Base-by-base conservation (phyloP, 495 filamentous ascomycete species). In the Aspergillus diversus region DNA sequence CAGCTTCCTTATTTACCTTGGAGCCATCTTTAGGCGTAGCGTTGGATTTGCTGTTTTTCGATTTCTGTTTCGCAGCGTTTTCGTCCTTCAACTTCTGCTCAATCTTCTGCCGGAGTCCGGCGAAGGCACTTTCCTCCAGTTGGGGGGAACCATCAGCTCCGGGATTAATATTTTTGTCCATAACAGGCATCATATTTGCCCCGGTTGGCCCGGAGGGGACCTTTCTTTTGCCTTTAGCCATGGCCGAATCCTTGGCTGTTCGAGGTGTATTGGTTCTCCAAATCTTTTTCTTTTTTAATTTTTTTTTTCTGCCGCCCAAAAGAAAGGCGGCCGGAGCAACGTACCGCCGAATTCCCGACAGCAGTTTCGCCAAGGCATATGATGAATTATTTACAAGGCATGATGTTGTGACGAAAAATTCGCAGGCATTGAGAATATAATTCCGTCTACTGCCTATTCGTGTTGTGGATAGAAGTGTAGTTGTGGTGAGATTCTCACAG, bases 41-140 rank as follows among this genome's bases (percentile, higher is more conserved):
- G 37, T 73, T 73, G n/a, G 61, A 59, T 13, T 74, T 70, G 35
- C 75, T 74, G 33, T 79, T 73, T 65, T 83, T 84, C 42, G 72
- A 61, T 54, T 79, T 82, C 67, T 77, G 71, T 46, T 81, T 80
- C 7, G 66, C 63, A 53, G 80, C 77, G 61, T 74, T 84, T 71
- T 76, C 71, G 54, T 73, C 71, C 63, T 81, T 82, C 71, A 82
- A 70, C 35, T 72, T 75, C 64, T 80, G 74, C 69, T 90, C 86
- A 68, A 90, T 88, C 72, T 85, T 87, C 55, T 83, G 80, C 33
- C 88, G 87, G 64, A 90, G 75, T 58, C 84, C 81, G 34, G 83
- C 82, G 63, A 92, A 81, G 13, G 86, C 85, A 48, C 77, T 74
- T 67, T 87, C 83, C 70, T 89, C 83, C 37, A 90, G 80, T 54